These are phyloP conservation scores for Oxyria digyna DNA, from an alignment of 148 eudicot species.

Conservation along the genomic window DNA sequence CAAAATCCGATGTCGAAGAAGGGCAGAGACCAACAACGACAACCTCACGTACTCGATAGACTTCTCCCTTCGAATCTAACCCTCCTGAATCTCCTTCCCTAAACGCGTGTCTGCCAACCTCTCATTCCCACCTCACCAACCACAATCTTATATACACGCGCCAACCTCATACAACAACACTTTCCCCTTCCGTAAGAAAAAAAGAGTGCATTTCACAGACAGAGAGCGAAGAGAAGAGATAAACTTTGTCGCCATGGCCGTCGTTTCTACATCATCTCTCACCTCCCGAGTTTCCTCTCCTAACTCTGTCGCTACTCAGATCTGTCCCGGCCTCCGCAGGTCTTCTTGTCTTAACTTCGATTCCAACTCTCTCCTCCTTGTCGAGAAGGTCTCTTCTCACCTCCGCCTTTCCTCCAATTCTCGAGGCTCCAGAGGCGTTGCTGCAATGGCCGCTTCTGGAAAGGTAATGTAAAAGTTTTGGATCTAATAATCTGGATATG, in stretches of 20 bases:
- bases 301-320: constrained; percentile 34
- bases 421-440: constrained; percentile 42
- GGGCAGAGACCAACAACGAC: constrained; percentile 10
- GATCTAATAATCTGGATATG: not conserved
- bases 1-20: constrained; percentile 5
- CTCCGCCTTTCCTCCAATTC: constrained; percentile 43
- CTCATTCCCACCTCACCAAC: not conserved
- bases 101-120: constrained; percentile 3
- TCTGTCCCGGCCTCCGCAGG: constrained; percentile 39
- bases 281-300: constrained; percentile 34
- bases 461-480: constrained; percentile 25
- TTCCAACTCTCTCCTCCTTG: constrained; percentile 24
- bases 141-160: not conserved
- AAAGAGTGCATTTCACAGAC: not conserved
- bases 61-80: not conserved
- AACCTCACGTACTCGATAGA: constrained; percentile 7
- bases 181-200: constrained; percentile 8
- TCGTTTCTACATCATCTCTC: constrained; percentile 29
- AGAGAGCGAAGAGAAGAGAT: not conserved
- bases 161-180: not conserved
- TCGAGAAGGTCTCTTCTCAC: constrained; percentile 42
- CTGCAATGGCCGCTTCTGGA: constrained; percentile 71
- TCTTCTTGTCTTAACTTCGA: constrained; percentile 35
- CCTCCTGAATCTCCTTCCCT: constrained; percentile 3
- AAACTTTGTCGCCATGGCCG: constrained; percentile 7